Conservation (phyloP, 129 eudicot genomes). For the Chrysanthemum makinoi region DNA sequence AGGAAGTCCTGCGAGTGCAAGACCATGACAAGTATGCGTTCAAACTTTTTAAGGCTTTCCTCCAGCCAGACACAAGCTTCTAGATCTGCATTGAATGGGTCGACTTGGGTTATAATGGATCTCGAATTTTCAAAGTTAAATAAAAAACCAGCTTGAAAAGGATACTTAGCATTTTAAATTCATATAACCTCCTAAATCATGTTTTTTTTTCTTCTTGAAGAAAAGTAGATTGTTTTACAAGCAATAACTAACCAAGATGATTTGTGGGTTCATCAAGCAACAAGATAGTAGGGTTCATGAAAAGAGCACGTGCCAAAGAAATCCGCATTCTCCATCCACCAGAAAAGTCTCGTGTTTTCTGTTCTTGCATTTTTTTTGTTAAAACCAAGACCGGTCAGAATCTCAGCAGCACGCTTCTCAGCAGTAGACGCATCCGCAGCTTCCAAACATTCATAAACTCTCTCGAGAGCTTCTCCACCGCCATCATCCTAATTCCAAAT, state of each 20-base stretch:
- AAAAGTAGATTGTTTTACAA: background rate
- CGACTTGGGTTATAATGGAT: too few relatives aligned
- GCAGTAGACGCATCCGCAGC: slow-evolving; percentile 96
- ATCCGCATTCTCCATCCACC: slow-evolving; percentile 99
- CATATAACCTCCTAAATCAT: background rate
- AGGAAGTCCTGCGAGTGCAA: slow-evolving; percentile 95
- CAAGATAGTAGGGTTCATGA: slow-evolving; percentile 93
- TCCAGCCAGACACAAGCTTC: slow-evolving; percentile 99
- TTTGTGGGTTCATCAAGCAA: slow-evolving; percentile 96
- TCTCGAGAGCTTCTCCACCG: slow-evolving; percentile 85
- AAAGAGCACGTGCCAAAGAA: slow-evolving; percentile 89
- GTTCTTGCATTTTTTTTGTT: slow-evolving; percentile 71
- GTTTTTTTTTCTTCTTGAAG: background rate
- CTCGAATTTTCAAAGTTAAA: too few relatives aligned
- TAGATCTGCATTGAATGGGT: slow-evolving; percentile 48
- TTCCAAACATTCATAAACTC: slow-evolving; percentile 84
- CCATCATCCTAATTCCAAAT: slow-evolving; percentile 67
- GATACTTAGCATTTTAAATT: background rate
- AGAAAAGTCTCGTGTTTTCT: slow-evolving; percentile 92
- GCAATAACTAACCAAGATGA: slow-evolving; percentile 67
- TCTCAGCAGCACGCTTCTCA: slow-evolving; percentile 95
- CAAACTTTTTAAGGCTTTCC: slow-evolving; percentile 77
- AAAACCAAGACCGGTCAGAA: slow-evolving; percentile 85
- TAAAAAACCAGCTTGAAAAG: too few relatives aligned
- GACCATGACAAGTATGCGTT: slow-evolving; percentile 81